Evolutionary conservation across 1,284 basidiomycete species (phyloP), one percentile per base, ranked within the genome.

Genomic region (Cystobasidium slooffiae): DNA sequence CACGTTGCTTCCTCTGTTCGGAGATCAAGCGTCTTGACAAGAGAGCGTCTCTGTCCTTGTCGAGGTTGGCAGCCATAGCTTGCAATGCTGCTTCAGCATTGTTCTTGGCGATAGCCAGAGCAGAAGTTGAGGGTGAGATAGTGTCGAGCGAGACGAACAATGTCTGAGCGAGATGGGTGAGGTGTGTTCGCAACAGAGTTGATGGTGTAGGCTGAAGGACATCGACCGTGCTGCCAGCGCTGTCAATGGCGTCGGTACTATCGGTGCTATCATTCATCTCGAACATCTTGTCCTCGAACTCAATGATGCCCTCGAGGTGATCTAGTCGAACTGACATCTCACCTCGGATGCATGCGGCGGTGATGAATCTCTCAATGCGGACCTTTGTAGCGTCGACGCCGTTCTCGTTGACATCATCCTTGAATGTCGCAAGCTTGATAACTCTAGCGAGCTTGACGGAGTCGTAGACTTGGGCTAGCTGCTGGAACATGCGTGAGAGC

Each of bases 391-490:
- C 63, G 62, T 79, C 80, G 31, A 91, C 90, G 82, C 97, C 94
- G 64, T 79, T 80, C 39, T 92, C 90, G 82, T 97, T 94, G 74
- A 94, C 87, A 81, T 91, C 89, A 76, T 90, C 88, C 55, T 88
- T 87, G 72, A 84, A 82, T 75, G 76, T 80, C 41, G 75, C 83
- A 77, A 97, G 88, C 44, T 88, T 86, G 67, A 92, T 86, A 53
- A 97, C 85, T 78, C 89, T 89, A 75, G 84, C 84, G 75, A 96
- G 88, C 79, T 90, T 91, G 85, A 99, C 90, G 10, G 91, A 90
- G 63, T 91, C 91, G 84, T 99, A 98, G 20, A 99, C 92, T 82
- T 98, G 92, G 7, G 93, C 91, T 68, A 98, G 89, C 83, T 97
- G 93, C 72, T 90, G 90, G 79, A 99, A 90, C n/a, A 99, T 87